Evolutionary conservation across 345 rosid genomes (phyloP).

Genomic region (Durio zibethinus): DNA sequence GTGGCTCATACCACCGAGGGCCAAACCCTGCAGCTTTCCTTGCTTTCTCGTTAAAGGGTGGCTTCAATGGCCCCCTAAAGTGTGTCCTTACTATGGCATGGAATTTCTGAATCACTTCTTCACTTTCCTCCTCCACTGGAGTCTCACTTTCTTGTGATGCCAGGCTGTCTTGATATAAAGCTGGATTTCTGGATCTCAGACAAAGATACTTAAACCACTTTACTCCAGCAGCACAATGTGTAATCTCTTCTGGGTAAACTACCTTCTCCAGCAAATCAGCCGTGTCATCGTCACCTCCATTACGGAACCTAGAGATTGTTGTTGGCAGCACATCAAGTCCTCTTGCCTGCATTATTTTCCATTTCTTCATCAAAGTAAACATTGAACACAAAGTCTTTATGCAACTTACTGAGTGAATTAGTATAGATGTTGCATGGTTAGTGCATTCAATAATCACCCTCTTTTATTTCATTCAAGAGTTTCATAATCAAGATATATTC

Average conservation of each 20-base stretch:
- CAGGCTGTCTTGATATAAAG: slow-evolving; percentile 14
- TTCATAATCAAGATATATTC: neutral
- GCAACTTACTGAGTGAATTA: neutral
- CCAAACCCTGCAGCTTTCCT: slow-evolving; percentile 92
- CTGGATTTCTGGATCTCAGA: slow-evolving; percentile 39
- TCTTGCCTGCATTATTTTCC: slow-evolving; percentile 59
- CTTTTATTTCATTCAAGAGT: neutral
- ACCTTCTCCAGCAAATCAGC: slow-evolving; percentile 69
- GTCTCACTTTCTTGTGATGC: slow-evolving; percentile 17
- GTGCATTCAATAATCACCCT: neutral
- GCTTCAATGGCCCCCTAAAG: slow-evolving; percentile 95
- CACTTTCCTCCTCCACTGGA: slow-evolving; percentile 30
- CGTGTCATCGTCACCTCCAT: slow-evolving; percentile 74
- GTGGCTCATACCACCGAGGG: slow-evolving; percentile 86
- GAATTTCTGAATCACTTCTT: slow-evolving; percentile 59
- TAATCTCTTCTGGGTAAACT: slow-evolving; percentile 84
- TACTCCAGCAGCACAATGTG: slow-evolving; percentile 95
- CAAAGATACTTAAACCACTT: slow-evolving; percentile 85
- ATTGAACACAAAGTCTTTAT: neutral
- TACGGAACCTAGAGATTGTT: slow-evolving; percentile 74
- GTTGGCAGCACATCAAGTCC: slow-evolving; percentile 92
- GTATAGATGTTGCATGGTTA: neutral
- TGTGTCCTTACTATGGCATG: slow-evolving; percentile 59
- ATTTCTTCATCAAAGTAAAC: slow-evolving; percentile 1
- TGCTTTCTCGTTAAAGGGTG: slow-evolving; percentile 84